These are phyloP conservation scores for Cyberlindnera maritima DNA, from an alignment of 805 yeast species.

Conservation along the genomic window DNA sequence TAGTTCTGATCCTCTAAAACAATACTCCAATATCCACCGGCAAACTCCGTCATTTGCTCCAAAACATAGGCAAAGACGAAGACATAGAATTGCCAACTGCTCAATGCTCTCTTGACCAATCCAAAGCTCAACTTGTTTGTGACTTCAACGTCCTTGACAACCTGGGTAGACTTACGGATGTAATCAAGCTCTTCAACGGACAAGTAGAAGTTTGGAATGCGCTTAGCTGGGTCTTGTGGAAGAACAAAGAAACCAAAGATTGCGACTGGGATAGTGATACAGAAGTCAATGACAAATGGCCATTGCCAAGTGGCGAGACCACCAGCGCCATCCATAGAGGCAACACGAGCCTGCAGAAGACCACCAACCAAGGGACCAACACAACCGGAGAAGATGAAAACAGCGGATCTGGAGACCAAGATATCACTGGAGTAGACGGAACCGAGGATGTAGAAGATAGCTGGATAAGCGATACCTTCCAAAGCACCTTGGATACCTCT, in stretches of 20 bases:
- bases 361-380: constrained; percentile 29
- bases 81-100: constrained; percentile 22
- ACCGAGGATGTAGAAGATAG: constrained; percentile 19
- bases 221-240: constrained; percentile 39
- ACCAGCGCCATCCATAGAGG: constrained; percentile 33
- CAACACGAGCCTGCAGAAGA: constrained; percentile 42
- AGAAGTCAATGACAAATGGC: constrained; percentile 46
- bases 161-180: constrained; percentile 12
- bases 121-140: constrained; percentile 14
- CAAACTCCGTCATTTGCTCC: constrained; percentile 14
- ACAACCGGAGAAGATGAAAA: constrained; percentile 16
- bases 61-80: constrained; percentile 18
- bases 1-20: constrained; percentile 23
- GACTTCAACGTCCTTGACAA: constrained; percentile 18
- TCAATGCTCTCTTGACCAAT: constrained; percentile 19
- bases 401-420: constrained; percentile 17
- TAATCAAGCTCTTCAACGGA: constrained; percentile 17
- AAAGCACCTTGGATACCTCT: constrained; percentile 13
- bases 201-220: constrained; percentile 17
- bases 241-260: constrained; percentile 43
- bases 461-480: constrained; percentile 20
- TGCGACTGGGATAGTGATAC: constrained; percentile 48
- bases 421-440: constrained; percentile 14
- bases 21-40: constrained; percentile 16
- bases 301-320: constrained; percentile 33